These are phyloP conservation scores for Fraxinus sp. DNA, from an alignment of 305 asterid species.

Conservation along the genomic window DNA sequence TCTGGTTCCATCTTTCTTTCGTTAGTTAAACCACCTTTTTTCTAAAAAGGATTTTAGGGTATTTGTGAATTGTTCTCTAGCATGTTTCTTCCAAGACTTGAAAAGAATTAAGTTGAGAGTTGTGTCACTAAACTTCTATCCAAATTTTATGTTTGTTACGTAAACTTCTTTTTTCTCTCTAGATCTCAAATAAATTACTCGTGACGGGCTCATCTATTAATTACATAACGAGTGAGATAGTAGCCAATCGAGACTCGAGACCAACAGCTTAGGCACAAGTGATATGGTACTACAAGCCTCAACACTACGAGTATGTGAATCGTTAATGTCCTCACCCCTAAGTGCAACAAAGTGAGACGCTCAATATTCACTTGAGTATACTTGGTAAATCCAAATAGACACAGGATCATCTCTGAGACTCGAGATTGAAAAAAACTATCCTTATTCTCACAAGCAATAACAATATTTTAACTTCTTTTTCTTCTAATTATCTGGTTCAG, in stretches of 20 bases:
- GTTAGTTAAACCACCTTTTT: too few relatives aligned
- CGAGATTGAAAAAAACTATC: neutral
- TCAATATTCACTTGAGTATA: neutral
- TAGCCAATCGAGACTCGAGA: neutral
- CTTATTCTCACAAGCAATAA: neutral
- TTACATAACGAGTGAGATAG: neutral
- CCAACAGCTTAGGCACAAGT: neutral
- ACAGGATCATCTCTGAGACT: neutral
- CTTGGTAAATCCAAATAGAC: neutral
- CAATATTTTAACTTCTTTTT: neutral
- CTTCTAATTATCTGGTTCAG: neutral
- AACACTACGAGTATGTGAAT: neutral
- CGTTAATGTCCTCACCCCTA: neutral
- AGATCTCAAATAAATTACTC: neutral
- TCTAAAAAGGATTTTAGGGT: neutral
- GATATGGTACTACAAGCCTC: neutral
- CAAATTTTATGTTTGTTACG: neutral
- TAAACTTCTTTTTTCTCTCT: too few relatives aligned
- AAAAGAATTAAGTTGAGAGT: neutral
- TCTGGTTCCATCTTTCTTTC: too few relatives aligned
- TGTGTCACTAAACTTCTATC: neutral
- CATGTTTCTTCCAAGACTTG: neutral
- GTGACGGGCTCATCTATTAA: neutral
- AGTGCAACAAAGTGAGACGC: neutral
- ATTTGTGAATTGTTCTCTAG: neutral